Percentiles rank a stretch among this genome's conserved stretches.
Conservation (phyloP, 2,329 filamentous ascomycete species). For the Dactylellina haptotyla region DNA sequence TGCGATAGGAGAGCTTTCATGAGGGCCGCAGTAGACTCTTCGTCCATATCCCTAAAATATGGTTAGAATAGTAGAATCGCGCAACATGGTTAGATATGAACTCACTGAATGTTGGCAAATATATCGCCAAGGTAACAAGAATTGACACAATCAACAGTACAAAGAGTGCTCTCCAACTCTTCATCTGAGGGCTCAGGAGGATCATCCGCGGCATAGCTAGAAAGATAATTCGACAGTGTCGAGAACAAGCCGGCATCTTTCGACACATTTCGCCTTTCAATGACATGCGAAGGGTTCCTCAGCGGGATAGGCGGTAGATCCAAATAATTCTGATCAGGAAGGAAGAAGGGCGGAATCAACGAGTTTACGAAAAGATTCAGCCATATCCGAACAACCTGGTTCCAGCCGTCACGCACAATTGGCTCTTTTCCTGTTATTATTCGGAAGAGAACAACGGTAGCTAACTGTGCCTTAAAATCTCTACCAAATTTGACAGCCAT, state of each 20-base stretch:
- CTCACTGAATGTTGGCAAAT: slow-evolving; percentile 82
- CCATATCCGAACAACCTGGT: slow-evolving; percentile 87
- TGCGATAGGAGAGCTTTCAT: slow-evolving; percentile 80
- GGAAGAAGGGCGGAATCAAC: slow-evolving; percentile 82
- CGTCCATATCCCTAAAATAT: slow-evolving; percentile 37
- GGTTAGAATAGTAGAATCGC: slow-evolving; percentile 7
- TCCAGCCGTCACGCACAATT: slow-evolving; percentile 80
- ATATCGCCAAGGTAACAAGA: slow-evolving; percentile 86
- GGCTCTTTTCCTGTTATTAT: slow-evolving; percentile 86
- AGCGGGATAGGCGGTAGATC: slow-evolving; percentile 84
- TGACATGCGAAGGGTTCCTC: slow-evolving; percentile 89
- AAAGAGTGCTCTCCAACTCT: slow-evolving; percentile 93
- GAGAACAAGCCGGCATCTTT: slow-evolving; percentile 89
- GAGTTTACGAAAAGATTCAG: slow-evolving; percentile 97
- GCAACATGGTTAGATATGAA: slow-evolving; percentile 50
- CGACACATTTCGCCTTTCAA: slow-evolving; percentile 82
- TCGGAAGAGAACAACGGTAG: slow-evolving; percentile 93
- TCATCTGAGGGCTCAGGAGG: slow-evolving; percentile 97
- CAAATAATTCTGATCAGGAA: slow-evolving; percentile 71
- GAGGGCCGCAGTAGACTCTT: slow-evolving; percentile 61
- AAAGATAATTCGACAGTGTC: slow-evolving; percentile 94
- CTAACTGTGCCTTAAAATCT: slow-evolving; percentile 91
- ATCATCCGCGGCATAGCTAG: slow-evolving; percentile 98
- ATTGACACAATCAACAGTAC: slow-evolving; percentile 91
- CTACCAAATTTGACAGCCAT: slow-evolving; percentile 94